phyloP scores from a whole-genome alignment of 768 basidiomycete species.

The Trametes meyenii region DNA sequence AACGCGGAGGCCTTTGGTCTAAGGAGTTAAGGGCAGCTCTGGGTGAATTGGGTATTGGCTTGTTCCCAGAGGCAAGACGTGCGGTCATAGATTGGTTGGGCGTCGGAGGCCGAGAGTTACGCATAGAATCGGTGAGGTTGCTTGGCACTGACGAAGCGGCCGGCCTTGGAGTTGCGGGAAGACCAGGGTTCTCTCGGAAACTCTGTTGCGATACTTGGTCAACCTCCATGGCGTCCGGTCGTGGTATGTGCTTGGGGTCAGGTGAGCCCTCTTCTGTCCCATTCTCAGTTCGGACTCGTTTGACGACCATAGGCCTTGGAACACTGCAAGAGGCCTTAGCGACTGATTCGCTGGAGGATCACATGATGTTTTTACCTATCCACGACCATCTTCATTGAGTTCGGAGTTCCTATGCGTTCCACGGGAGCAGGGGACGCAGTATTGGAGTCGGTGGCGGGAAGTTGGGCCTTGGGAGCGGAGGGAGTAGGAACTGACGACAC shows the following conservation, averaged over 20 bases:
- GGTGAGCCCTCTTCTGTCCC: constrained; percentile 37
- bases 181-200: neutral
- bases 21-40: constrained; percentile 2
- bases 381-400: constrained; percentile 57
- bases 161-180: neutral
- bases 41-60: constrained; percentile 16
- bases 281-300: constrained; percentile 49
- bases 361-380: constrained; percentile 55
- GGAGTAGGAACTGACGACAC: constrained; percentile 34
- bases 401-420: constrained; percentile 36
- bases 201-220: constrained; percentile 25
- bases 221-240: constrained; percentile 40
- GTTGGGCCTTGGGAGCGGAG: constrained; percentile 62
- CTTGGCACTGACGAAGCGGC: constrained; percentile 3
- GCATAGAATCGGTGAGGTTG: neutral
- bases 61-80: constrained; percentile 8
- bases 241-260: constrained; percentile 16
- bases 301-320: constrained; percentile 80
- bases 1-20: constrained; percentile 3
- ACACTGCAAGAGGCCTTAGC: constrained; percentile 46
- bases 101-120: constrained; percentile 16
- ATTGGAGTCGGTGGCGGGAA: constrained; percentile 31
- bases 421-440: constrained; percentile 30
- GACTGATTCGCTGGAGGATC: neutral
- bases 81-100: constrained; percentile 18